Percentiles rank a stretch among this genome's conserved stretches.
Evolutionary conservation across 306 rosid genomes (phyloP).

Genomic region (Hippophae rhamnoides): DNA sequence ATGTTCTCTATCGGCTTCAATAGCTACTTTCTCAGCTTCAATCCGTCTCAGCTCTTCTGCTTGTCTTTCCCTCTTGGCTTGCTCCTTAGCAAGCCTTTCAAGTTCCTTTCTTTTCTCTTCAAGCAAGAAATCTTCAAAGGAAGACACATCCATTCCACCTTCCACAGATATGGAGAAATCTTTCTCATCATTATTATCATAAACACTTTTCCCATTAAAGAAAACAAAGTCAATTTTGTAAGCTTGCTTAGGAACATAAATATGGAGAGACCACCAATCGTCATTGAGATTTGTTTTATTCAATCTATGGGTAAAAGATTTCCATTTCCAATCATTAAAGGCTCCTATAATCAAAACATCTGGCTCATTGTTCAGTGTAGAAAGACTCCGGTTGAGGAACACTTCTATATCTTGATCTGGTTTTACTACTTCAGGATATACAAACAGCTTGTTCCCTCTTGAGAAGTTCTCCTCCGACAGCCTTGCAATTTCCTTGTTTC

Average conservation of each 20-base stretch:
- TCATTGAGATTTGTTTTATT: conserved; percentile 42
- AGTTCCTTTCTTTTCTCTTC: conserved; percentile 82
- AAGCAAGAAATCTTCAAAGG: conserved; percentile 77
- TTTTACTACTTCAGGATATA: conserved; percentile 67
- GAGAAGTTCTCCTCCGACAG: conserved; percentile 50
- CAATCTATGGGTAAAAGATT: conserved; percentile 55
- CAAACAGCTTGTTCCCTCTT: conserved; percentile 53
- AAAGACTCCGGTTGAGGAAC: conserved; percentile 52
- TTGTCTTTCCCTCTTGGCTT: conserved; percentile 72
- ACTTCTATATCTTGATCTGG: conserved; percentile 78
- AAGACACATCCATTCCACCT: conserved; percentile 64
- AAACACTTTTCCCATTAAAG: conserved; percentile 77
- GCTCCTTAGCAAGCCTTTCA: conserved; percentile 62
- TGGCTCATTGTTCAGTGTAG: conserved; percentile 52
- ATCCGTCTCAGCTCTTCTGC: conserved; percentile 64
- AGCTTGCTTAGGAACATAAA: conserved; percentile 73
- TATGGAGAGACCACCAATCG: conserved; percentile 90
- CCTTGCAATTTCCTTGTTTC: conserved; percentile 50
- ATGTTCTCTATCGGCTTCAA: conserved; percentile 57
- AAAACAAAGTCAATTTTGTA: conserved; percentile 80
- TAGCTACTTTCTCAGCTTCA: conserved; percentile 69
- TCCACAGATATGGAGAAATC: conserved; percentile 59
- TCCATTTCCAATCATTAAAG: conserved; percentile 90
- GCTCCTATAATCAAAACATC: conserved; percentile 77
- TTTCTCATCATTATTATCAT: conserved; percentile 78